Evolutionary conservation across 208 protist genomes (phyloP).

Genomic region (Wallacemonas sp.): DNA sequence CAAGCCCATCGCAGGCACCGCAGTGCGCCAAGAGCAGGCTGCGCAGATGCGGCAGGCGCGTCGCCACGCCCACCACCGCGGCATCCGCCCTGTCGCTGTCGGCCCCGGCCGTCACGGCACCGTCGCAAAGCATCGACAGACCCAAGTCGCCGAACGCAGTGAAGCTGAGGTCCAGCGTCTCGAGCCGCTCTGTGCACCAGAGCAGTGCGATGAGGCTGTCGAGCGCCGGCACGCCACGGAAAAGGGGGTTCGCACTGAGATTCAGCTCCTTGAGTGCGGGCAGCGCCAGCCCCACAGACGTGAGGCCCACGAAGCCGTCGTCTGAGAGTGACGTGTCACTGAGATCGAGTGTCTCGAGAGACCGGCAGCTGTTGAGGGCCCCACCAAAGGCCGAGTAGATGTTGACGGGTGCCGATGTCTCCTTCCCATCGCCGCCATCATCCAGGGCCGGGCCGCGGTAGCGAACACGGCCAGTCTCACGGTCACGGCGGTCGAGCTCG

Average conservation of each 20-base stretch:
- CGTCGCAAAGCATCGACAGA: constrained; percentile 69
- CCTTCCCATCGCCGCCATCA: background rate
- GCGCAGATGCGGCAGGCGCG: constrained; percentile 32
- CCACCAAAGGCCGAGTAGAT: constrained; percentile 46
- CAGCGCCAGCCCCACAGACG: constrained; percentile 17
- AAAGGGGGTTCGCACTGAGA: constrained; percentile 66
- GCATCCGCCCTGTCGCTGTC: background rate
- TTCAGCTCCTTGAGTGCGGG: constrained; percentile 43
- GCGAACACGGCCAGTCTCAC: constrained; percentile 49
- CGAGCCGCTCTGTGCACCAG: constrained; percentile 23
- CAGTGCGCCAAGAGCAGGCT: constrained; percentile 55
- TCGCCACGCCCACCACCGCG: constrained; percentile 34
- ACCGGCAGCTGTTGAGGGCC: constrained; percentile 47
- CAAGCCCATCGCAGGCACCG: constrained; percentile 35
- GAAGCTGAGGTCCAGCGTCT: constrained; percentile 62
- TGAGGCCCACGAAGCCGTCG: constrained; percentile 26
- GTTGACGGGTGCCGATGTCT: background rate
- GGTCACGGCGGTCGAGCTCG: constrained; percentile 73
- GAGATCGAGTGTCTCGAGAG: constrained; percentile 52
- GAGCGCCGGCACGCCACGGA: constrained; percentile 31
- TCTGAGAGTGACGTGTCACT: constrained; percentile 55
- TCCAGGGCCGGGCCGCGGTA: constrained; percentile 47
- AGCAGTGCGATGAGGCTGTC: constrained; percentile 53
- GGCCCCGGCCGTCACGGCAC: constrained; percentile 13
- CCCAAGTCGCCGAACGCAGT: constrained; percentile 69